Percentiles rank a stretch among this genome's conserved stretches.
Conservation (phyloP, 225 moss, liverwort and hornwort genomes). For the Straminergon stramineum region DNA sequence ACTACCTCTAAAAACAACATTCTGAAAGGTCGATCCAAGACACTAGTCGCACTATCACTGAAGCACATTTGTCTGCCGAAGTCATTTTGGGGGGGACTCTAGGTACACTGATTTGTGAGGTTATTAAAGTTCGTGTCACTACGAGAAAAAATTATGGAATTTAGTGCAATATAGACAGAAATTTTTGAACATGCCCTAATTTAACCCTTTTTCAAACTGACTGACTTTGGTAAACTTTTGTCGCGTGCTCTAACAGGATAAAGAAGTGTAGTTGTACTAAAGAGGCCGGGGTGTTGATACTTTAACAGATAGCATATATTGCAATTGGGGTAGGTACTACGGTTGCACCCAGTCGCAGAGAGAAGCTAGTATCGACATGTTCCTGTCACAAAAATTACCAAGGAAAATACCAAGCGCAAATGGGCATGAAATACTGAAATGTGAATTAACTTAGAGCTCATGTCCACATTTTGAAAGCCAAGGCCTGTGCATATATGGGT, state of each 20-base stretch:
- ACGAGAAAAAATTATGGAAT: not conserved
- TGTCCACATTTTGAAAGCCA: not conserved
- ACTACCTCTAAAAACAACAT: not conserved
- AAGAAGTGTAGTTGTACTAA: not conserved
- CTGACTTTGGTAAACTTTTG: not conserved
- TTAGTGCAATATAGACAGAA: too few species aligned
- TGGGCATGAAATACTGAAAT: not conserved
- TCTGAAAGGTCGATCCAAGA: not conserved
- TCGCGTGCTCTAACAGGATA: not conserved
- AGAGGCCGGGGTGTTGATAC: not conserved
- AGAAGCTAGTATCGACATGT: too few species aligned
- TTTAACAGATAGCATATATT: not conserved
- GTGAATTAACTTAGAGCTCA: not conserved
- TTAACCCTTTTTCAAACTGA: not conserved
- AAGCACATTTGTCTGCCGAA: not conserved
- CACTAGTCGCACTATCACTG: not conserved
- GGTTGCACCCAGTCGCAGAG: not conserved
- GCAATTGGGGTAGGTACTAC: too few species aligned
- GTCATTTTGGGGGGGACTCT: not conserved
- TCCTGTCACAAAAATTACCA: not conserved
- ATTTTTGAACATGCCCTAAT: not conserved
- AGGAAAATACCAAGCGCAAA: not conserved
- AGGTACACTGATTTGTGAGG: not conserved
- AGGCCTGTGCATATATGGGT: not conserved
- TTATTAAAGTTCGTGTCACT: not conserved